Percentiles rank a stretch among this genome's conserved stretches.
Conservation (phyloP, 2,329 filamentous ascomycete genomes). For the Botrytis aclada region DNA sequence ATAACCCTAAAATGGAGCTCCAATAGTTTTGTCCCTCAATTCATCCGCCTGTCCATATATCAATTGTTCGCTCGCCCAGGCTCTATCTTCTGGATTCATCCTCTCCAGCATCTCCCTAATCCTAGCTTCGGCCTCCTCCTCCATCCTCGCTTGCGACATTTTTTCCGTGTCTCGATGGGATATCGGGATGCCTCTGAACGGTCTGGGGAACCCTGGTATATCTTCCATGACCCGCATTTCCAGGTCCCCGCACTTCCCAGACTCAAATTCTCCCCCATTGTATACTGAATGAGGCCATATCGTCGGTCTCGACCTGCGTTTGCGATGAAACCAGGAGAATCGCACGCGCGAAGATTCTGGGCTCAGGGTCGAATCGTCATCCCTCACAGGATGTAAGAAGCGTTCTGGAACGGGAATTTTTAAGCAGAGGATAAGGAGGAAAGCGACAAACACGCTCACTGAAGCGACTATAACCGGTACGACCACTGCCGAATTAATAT, state of each 20-base stretch:
- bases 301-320: not conserved
- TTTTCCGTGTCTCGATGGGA: conserved; percentile 9
- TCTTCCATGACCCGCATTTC: conserved; percentile 18
- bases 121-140: conserved; percentile 15
- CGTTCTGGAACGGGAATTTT: conserved; percentile 9
- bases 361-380: conserved; percentile 6
- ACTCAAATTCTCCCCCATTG: conserved; percentile 7
- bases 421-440: conserved; percentile 15
- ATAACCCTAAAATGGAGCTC: not conserved
- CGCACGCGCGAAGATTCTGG: conserved; percentile 1
- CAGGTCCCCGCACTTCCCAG: not conserved
- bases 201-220: conserved; percentile 8
- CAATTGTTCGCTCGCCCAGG: conserved; percentile 18
- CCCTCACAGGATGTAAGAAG: not conserved
- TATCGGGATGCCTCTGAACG: not conserved
- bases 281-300: conserved; percentile 19
- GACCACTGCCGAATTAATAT: conserved; percentile 10
- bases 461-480: conserved; percentile 17
- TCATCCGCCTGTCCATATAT: conserved; percentile 16
- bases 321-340: conserved; percentile 10
- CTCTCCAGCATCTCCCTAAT: conserved; percentile 19
- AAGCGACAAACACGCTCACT: conserved; percentile 14
- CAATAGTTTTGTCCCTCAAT: conserved; percentile 15
- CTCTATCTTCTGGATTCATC: conserved; percentile 18
- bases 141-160: conserved; percentile 17